Percentiles rank a stretch among this genome's conserved stretches.
phyloP scores from a whole-genome alignment of 768 basidiomycete genomes.

The Pleurotus tuber-regium region DNA sequence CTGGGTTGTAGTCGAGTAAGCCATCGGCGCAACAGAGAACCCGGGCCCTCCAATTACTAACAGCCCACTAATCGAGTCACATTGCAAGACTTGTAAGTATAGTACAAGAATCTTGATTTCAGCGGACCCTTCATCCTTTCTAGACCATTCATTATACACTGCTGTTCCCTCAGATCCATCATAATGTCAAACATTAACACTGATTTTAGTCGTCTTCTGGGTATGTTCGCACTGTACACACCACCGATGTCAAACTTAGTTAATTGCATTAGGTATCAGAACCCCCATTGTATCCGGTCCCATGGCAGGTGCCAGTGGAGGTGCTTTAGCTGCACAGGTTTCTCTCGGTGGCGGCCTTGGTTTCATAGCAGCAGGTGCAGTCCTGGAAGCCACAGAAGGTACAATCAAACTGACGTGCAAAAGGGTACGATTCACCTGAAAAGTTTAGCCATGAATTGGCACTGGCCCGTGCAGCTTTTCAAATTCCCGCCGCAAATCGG shows the following conservation, averaged over 20 bases:
- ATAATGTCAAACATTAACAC: constrained; percentile 33
- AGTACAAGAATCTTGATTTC: no score
- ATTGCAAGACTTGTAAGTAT: no score
- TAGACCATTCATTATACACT: no score
- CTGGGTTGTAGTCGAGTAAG: no score
- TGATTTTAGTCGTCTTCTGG: constrained; percentile 47
- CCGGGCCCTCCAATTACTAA: no score
- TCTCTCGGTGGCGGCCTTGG: constrained; percentile 73
- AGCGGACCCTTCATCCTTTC: no score
- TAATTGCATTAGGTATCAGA: constrained; percentile 39
- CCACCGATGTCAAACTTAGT: background rate
- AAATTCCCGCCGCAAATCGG: constrained; percentile 29
- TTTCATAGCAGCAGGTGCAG: constrained; percentile 62
- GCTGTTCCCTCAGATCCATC: no score
- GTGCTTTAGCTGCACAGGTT: constrained; percentile 56
- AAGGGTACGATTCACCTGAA: constrained; percentile 48
- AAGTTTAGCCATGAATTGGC: constrained; percentile 49
- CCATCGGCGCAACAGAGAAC: no score
- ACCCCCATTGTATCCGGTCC: constrained; percentile 63
- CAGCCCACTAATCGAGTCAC: no score
- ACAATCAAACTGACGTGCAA: background rate
- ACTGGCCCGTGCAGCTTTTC: constrained; percentile 46
- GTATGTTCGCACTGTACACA: constrained; percentile 27
- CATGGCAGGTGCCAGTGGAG: constrained; percentile 73
- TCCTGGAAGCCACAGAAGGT: constrained; percentile 4